Evolutionary conservation across 345 rosid species (phyloP).

Genomic region (Arabidopsis suecica): DNA sequence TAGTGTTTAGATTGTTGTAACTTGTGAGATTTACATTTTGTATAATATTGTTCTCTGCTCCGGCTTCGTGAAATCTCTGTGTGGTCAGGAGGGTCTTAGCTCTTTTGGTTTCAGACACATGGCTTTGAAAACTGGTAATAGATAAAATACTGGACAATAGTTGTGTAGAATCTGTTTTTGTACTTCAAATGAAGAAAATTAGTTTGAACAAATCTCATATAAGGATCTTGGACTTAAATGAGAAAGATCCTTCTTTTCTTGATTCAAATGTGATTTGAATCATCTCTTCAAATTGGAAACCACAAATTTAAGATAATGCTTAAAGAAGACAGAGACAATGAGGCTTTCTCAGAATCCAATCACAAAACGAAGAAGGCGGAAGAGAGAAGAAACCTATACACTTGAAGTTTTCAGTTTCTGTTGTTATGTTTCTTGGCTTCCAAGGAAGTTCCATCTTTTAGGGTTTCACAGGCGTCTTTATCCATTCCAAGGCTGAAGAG

Average conservation of each 20-base stretch:
- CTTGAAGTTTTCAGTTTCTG: constrained; percentile 53
- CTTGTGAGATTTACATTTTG: constrained; percentile 44
- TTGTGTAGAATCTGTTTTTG: background rate
- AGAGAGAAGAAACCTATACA: constrained; percentile 49
- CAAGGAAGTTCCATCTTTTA: constrained; percentile 84
- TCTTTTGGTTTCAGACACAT: constrained; percentile 16
- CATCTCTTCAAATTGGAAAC: constrained; percentile 39
- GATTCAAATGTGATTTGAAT: constrained; percentile 33
- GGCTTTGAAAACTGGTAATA: constrained; percentile 33
- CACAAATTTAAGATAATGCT: constrained; percentile 33
- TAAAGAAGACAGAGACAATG: constrained; percentile 42
- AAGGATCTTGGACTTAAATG: constrained; percentile 32
- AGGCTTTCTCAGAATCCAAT: constrained; percentile 41
- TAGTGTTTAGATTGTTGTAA: constrained; percentile 34
- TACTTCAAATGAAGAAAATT: constrained; percentile 6
- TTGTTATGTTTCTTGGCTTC: constrained; percentile 63
- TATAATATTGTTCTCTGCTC: constrained; percentile 36
- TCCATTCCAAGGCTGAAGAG: constrained; percentile 85
- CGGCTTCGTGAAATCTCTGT: constrained; percentile 17
- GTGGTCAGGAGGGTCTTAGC: background rate
- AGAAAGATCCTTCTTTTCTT: constrained; percentile 33
- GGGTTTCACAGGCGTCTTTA: constrained; percentile 76
- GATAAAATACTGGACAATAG: constrained; percentile 20
- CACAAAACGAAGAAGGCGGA: constrained; percentile 25
- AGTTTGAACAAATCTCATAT: background rate